Conservation (phyloP, 202 grass and related monocot genomes). For the Digitaria exilis region DNA sequence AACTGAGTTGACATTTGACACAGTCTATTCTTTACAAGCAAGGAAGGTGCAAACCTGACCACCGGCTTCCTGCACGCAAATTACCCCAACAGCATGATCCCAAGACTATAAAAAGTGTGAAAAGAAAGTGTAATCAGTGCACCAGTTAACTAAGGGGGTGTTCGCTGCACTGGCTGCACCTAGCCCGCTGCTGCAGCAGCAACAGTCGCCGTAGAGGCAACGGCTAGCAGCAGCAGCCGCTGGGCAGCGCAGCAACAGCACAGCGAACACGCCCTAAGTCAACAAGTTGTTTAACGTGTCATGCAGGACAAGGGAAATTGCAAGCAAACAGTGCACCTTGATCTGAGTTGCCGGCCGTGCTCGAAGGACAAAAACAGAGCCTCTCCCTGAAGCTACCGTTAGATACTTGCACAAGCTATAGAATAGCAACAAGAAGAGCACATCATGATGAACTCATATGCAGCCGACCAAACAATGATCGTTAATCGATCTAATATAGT, state of each 20-base stretch:
- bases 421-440: constrained; percentile 38
- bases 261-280: constrained; percentile 2
- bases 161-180: too few species aligned
- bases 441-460: constrained; percentile 31
- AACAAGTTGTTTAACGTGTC: constrained; percentile 43
- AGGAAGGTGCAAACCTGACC: constrained; percentile 60
- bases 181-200: too few species aligned
- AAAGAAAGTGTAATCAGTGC: constrained; percentile 21
- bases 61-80: constrained; percentile 88
- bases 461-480: background rate
- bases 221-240: too few species aligned
- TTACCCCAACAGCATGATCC: constrained; percentile 90
- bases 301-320: constrained; percentile 19
- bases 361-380: constrained; percentile 70
- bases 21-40: background rate
- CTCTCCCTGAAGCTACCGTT: constrained; percentile 83
- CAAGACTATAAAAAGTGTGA: constrained; percentile 58
- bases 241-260: too few species aligned
- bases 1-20: constrained; percentile 26
- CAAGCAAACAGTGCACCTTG: constrained; percentile 60
- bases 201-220: too few species aligned
- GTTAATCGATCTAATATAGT: background rate
- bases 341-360: constrained; percentile 69
- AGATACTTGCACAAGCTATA: constrained; percentile 93
- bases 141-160: constrained; percentile 2